phyloP scores from a whole-genome alignment of 495 filamentous ascomycete species.

The Clavariopsis aquatica region DNA sequence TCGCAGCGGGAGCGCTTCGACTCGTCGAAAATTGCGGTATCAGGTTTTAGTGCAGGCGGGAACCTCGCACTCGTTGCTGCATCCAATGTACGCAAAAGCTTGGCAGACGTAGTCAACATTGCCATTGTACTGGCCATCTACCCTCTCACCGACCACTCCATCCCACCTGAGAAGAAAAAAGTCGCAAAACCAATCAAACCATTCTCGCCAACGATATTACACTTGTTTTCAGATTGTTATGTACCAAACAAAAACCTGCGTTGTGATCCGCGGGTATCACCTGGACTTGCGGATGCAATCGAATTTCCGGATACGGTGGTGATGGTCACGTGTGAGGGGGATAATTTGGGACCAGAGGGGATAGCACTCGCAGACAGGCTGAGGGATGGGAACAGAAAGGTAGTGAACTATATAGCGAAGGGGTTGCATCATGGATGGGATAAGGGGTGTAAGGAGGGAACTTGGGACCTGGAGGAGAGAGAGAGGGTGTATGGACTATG shows the following conservation, averaged over 20 bases:
- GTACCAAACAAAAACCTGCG: neutral
- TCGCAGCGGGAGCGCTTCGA: conserved; percentile 42
- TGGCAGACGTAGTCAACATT: neutral
- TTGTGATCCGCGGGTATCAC: conserved; percentile 53
- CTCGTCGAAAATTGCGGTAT: conserved; percentile 59
- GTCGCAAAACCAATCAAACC: neutral
- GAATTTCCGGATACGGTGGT: conserved; percentile 49
- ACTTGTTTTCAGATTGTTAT: conserved; percentile 17
- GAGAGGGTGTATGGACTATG: conserved; percentile 6
- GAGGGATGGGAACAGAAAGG: conserved; percentile 39
- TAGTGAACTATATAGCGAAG: conserved; percentile 48
- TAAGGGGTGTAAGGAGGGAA: conserved; percentile 15
- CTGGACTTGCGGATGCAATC: conserved; percentile 45
- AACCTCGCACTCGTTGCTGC: conserved; percentile 64
- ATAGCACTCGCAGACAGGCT: conserved; percentile 48
- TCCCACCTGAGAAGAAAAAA: neutral
- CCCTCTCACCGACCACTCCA: conserved; percentile 4
- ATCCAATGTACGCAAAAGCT: neutral
- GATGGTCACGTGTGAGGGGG: conserved; percentile 50
- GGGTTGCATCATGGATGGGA: conserved; percentile 46
- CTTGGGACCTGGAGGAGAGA: neutral
- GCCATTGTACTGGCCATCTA: conserved; percentile 6
- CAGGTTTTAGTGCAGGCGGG: conserved; percentile 83
- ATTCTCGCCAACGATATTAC: neutral
- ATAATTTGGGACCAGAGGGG: conserved; percentile 49